Percentiles rank a stretch among this genome's conserved stretches.
These are phyloP conservation scores for Fusarium falciforme DNA, from an alignment of 2,329 filamentous ascomycete species.

Conservation along the genomic window DNA sequence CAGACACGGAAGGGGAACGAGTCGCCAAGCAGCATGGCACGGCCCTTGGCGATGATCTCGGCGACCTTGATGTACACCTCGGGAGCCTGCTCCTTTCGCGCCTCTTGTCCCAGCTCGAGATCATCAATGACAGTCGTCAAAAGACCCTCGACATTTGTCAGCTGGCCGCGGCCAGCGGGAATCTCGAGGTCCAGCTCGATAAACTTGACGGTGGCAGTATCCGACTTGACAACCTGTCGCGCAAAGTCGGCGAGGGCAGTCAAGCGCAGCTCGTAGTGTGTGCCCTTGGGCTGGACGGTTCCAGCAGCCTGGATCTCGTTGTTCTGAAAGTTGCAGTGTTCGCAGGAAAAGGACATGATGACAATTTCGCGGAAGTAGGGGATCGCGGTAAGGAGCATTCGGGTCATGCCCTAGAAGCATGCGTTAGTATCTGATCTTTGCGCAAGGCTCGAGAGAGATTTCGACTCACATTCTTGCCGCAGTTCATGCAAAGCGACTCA, in stretches of 20 bases:
- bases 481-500: conserved; percentile 89
- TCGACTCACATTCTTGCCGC: conserved; percentile 75
- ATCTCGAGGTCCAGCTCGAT: conserved; percentile 95
- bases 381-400: conserved; percentile 89
- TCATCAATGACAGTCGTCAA: conserved; percentile 83
- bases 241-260: conserved; percentile 80
- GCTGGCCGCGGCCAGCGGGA: conserved; percentile 87
- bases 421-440: conserved; percentile 26
- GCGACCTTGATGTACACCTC: conserved; percentile 84
- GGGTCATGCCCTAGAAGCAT: conserved; percentile 77
- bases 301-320: conserved; percentile 95
- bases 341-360: conserved; percentile 95
- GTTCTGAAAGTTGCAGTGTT: conserved; percentile 89
- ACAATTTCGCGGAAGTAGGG: conserved; percentile 98
- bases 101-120: conserved; percentile 83
- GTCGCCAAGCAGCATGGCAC: conserved; percentile 81
- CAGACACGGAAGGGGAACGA: conserved; percentile 89
- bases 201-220: conserved; percentile 85
- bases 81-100: conserved; percentile 80
- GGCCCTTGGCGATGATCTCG: conserved; percentile 78
- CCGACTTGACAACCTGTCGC: conserved; percentile 91
- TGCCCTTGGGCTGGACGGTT: conserved; percentile 89
- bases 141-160: conserved; percentile 94
- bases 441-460: neutral
- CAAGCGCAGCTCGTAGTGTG: conserved; percentile 84